Percentiles rank a stretch among this genome's conserved stretches.
phyloP scores from a whole-genome alignment of 768 basidiomycete species.

The Heimioporus sp. region DNA sequence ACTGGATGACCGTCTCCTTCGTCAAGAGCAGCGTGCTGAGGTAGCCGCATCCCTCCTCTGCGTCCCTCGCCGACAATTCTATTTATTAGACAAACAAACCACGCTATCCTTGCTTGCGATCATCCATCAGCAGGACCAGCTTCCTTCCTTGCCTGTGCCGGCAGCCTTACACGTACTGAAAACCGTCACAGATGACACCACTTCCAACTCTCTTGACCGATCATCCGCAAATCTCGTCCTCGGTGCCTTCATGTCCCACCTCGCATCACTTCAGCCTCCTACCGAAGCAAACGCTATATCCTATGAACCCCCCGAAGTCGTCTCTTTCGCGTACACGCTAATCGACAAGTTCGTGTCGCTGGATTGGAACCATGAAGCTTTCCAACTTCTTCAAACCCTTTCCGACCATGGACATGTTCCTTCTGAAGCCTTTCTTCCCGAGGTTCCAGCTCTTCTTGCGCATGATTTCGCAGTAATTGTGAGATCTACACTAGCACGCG shows the following conservation, averaged over 20 bases:
- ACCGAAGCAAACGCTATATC: conserved; percentile 28
- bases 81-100: conserved; percentile 21
- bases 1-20: conserved; percentile 28
- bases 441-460: conserved; percentile 28
- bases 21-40: conserved; percentile 17
- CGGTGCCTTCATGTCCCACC: conserved; percentile 30
- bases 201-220: conserved; percentile 15
- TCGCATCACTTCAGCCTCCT: conserved; percentile 25
- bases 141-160: conserved; percentile 6
- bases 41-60: conserved; percentile 28
- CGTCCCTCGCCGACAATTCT: conserved; percentile 16
- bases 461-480: conserved; percentile 48
- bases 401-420: conserved; percentile 46
- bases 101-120: conserved; percentile 22
- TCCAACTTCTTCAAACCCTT: conserved; percentile 50
- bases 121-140: conserved; percentile 13
- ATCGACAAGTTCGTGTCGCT: conserved; percentile 41
- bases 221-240: conserved; percentile 27
- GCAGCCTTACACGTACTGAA: conserved; percentile 19
- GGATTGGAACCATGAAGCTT: conserved; percentile 35
- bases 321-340: conserved; percentile 42
- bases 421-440: conserved; percentile 41
- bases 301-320: conserved; percentile 38
- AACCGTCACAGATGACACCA: conserved; percentile 19
- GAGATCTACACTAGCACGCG: conserved; percentile 45